These are phyloP conservation scores for Limtongia smithiae DNA, from an alignment of 805 yeast genomes.

Conservation along the genomic window DNA sequence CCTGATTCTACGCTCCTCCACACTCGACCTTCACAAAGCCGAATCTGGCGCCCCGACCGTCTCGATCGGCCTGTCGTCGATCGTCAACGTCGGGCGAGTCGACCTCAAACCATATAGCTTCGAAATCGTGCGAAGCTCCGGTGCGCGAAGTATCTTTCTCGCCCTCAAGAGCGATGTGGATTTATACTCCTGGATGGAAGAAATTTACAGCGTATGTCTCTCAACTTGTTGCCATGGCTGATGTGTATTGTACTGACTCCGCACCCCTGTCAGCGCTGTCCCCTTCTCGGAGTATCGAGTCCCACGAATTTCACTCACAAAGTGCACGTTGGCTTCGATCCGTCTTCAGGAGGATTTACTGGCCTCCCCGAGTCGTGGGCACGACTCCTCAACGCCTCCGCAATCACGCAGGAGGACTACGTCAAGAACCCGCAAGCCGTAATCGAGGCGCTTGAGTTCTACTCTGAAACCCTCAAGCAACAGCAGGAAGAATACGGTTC, in stretches of 20 bases:
- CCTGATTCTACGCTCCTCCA: conserved; percentile 70
- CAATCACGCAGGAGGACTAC: conserved; percentile 84
- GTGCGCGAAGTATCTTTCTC: conserved; percentile 57
- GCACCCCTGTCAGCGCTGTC: conserved; percentile 37
- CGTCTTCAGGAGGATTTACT: conserved; percentile 77
- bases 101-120: conserved; percentile 75
- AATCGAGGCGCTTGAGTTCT: conserved; percentile 83
- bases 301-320: conserved; percentile 95
- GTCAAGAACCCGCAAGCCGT: conserved; percentile 92
- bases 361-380: conserved; percentile 96
- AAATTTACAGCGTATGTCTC: conserved; percentile 47
- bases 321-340: conserved; percentile 91
- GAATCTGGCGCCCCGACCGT: conserved; percentile 17
- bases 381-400: conserved; percentile 71
- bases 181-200: conserved; percentile 84
- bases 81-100: conserved; percentile 61
- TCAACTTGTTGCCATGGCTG: background rate
- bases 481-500: conserved; percentile 28
- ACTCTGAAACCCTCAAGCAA: conserved; percentile 39
- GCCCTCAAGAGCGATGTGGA: conserved; percentile 77
- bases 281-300: conserved; percentile 60
- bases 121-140: conserved; percentile 53
- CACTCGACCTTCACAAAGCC: conserved; percentile 65
- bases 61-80: conserved; percentile 48
- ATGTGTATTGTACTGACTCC: too few species aligned